Conservation (phyloP, 352 stramenopile genomes). For the Saprolegnia diclina region DNA sequence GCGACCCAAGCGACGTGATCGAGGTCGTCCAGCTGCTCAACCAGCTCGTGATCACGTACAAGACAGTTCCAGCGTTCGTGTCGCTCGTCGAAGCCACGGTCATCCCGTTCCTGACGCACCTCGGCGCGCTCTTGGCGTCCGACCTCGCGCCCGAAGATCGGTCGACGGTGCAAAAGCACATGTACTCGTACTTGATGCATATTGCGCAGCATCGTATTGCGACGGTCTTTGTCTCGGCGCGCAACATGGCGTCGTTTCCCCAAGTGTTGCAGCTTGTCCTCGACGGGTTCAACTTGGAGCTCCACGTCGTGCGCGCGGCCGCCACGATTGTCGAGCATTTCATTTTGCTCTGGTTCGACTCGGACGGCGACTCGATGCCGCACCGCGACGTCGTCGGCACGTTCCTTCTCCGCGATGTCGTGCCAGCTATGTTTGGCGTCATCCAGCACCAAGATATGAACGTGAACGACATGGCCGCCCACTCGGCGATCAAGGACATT, state of each 20-base stretch:
- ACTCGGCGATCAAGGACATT: conserved; percentile 65
- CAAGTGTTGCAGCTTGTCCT: conserved; percentile 61
- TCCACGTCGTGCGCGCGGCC: conserved; percentile 65
- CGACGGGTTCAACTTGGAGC: conserved; percentile 58
- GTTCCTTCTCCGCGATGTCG: conserved; percentile 62
- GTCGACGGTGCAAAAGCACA: conserved; percentile 70
- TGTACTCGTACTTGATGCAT: conserved; percentile 76
- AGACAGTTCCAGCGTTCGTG: conserved; percentile 41
- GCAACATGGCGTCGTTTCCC: conserved; percentile 60
- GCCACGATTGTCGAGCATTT: conserved; percentile 74
- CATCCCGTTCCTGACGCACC: conserved; percentile 65
- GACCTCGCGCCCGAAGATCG: conserved; percentile 45
- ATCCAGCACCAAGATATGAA: conserved; percentile 64
- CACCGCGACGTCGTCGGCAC: conserved; percentile 30
- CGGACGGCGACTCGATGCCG: not conserved
- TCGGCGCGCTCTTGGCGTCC: conserved; percentile 57
- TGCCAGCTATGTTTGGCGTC: conserved; percentile 62
- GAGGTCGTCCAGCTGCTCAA: conserved; percentile 80
- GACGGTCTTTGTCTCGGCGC: conserved; percentile 51
- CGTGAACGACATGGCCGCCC: conserved; percentile 60
- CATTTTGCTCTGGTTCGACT: conserved; percentile 52
- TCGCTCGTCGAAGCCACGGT: conserved; percentile 60
- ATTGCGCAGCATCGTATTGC: conserved; percentile 65
- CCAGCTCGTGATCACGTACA: conserved; percentile 85
- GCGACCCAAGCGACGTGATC: conserved; percentile 55